Evolutionary conservation across 345 rosid genomes (phyloP), one percentile per base, ranked within the genome.

Genomic region (Rhizophora mangle): DNA sequence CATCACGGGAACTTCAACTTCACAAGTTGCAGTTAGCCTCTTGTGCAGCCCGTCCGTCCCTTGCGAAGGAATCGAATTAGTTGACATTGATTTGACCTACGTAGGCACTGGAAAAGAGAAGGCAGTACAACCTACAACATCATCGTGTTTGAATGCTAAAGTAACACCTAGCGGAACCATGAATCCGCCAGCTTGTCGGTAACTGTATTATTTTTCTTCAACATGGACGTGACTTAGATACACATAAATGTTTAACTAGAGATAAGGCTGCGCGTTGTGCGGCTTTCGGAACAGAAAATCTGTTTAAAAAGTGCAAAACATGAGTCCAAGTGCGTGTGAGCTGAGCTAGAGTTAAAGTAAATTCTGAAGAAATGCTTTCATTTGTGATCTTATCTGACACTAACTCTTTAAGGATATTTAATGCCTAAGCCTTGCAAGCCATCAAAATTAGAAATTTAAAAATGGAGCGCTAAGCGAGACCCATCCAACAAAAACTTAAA

Each of bases 1-100:
- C 75, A 76, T 82, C 27, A 77, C 60, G 43, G 86, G 86, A 13
- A 71, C 83, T 22, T 47, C 86, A 3, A 54, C 67, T 43, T 71
- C 86, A 18, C 8, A 32, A 2, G 69, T 56, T 16, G 77, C 81
- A 1, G 71, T 82, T 37, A 53, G 8, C 8, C 62, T 82, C 21
- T 3, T 19, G 15, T 82, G 85, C 78, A 82, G 86, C 65, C 39
- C 78, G 49, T 9, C 18, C 9, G 63, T 39, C 24, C 83, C 83
- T 1, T 82, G 86, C 22, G 51, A 74, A 26, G 62, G 63, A 36
- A 51, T 77, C 2, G 81, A 82, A 31, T 54, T 82, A 24, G 59
- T 54, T 4, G 67, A 77, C 46, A 63, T 82, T 26, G 22, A 76
- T 62, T 64, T 79, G 49, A 30, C 30, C 37, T 54, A 55, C 20